These are phyloP conservation scores for Chrysanthemum lavandulifolium DNA, from an alignment of 129 eudicot species.

Conservation along the genomic window DNA sequence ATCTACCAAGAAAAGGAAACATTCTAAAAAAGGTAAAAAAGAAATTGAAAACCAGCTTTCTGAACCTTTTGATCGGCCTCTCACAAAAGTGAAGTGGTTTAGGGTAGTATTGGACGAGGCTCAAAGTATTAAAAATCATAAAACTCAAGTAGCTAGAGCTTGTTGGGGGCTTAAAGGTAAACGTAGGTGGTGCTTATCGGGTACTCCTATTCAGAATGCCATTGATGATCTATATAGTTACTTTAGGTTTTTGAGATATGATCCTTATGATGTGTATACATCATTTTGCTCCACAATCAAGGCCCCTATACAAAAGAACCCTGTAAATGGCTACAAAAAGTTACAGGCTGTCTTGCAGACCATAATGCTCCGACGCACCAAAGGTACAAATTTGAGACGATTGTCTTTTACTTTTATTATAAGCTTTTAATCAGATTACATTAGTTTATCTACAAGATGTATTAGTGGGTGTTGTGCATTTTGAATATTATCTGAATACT, in stretches of 20 bases:
- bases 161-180: constrained; percentile 99
- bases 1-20: constrained; percentile 61
- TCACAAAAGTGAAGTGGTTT: constrained; percentile 90
- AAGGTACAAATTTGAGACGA: constrained; percentile 42
- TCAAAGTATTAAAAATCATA: constrained; percentile 87
- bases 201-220: constrained; percentile 97
- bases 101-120: constrained; percentile 98
- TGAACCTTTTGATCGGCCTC: constrained; percentile 66
- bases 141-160: constrained; percentile 95
- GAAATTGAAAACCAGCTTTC: constrained; percentile 47
- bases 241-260: constrained; percentile 88
- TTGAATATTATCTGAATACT: too few relatives aligned
- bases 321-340: constrained; percentile 69
- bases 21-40: constrained; percentile 53
- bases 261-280: constrained; percentile 71
- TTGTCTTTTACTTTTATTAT: too few relatives aligned
- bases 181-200: constrained; percentile 99
- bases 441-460: too few relatives aligned
- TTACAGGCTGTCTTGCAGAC: constrained; percentile 96
- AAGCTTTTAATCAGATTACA: too few relatives aligned
- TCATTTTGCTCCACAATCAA: constrained; percentile 62
- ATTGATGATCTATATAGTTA: constrained; percentile 98
- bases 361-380: constrained; percentile 93
- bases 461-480: too few relatives aligned
- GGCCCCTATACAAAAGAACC: constrained; percentile 62